Evolutionary conservation across 805 yeast genomes (phyloP), one percentile per base, ranked within the genome.

Genomic region (Myxozyma lipomycoides): DNA sequence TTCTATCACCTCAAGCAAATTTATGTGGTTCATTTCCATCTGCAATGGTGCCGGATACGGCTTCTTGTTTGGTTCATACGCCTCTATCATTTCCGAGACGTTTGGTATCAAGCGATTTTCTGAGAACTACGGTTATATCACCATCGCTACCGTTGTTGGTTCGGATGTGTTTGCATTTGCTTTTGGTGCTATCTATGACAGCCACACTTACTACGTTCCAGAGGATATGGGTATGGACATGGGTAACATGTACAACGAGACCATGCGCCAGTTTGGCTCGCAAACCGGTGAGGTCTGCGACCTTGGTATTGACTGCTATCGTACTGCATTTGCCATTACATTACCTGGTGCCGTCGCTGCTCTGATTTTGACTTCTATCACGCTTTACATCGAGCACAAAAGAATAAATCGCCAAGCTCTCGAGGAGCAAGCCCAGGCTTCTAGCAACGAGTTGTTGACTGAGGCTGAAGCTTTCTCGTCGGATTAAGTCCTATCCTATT

Each of bases 11-110:
- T 70, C 74, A 48, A 58, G 64, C 4, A 55, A 62, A 1, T 48
- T 57, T 22, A 65, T 86, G 58, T 73, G 82, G 67, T 38, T 73
- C 26, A 69, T 76, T 22, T 81, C 90, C 1, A 63, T 76, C n/a
- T 61, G 78, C 18, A 75, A 78, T 26, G 95, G 95, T 0, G 70
- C 82, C 34, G 83, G 82, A 36, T 86, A 86, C 67, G 95, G 95
- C 0, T 76, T 80, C 55, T 73, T 82, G 21, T 83, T 83, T 68
- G 84, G 90, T 44, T 73, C 83, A 6, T 76, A 78, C 67, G 93
- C 95, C 3, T 79, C 85, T n/a, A 78, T 86, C 19, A 75, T 83
- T n/a, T 78, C 87, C 17, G 91, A 86, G 57, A 67, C 75, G 7
- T 85, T 84, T 68, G 93, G 93, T 1, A 77, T 86, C 70, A 71